Conservation (phyloP, 306 rosid genomes). For the Lathyrus tuberosus region DNA sequence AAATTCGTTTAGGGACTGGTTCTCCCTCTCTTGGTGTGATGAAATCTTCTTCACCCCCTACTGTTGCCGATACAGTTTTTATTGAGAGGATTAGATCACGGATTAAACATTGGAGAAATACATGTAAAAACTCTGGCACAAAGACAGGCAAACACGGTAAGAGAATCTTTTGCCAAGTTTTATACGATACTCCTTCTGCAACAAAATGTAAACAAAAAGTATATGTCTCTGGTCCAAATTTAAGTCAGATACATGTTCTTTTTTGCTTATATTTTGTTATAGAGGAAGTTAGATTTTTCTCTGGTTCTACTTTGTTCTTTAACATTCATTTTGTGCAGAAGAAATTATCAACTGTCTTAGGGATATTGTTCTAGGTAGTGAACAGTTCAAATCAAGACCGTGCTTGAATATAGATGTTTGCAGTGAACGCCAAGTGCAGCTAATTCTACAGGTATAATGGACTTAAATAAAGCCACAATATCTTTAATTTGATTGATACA, state of each 20-base stretch:
- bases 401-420: conserved; percentile 78
- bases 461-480: conserved; percentile 22
- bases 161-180: conserved; percentile 33
- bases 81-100: conserved; percentile 70
- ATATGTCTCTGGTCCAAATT: too few species aligned
- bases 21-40: conserved; percentile 31
- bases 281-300: neutral
- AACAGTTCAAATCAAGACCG: conserved; percentile 68
- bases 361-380: conserved; percentile 63
- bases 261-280: too few species aligned
- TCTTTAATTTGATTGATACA: conserved; percentile 34
- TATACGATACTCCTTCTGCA: neutral
- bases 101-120: conserved; percentile 61
- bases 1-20: conserved; percentile 52
- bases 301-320: conserved; percentile 21
- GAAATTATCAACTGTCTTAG: conserved; percentile 59
- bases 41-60: conserved; percentile 50
- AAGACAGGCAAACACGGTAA: conserved; percentile 58
- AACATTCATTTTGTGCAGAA: conserved; percentile 53
- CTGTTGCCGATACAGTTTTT: conserved; percentile 73
- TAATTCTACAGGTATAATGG: conserved; percentile 67
- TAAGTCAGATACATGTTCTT: too few species aligned
- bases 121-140: conserved; percentile 45
- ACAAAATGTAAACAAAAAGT: too few species aligned
- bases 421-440: conserved; percentile 77